phyloP scores from a whole-genome alignment of 345 rosid species.

The Citrus hindsii region DNA sequence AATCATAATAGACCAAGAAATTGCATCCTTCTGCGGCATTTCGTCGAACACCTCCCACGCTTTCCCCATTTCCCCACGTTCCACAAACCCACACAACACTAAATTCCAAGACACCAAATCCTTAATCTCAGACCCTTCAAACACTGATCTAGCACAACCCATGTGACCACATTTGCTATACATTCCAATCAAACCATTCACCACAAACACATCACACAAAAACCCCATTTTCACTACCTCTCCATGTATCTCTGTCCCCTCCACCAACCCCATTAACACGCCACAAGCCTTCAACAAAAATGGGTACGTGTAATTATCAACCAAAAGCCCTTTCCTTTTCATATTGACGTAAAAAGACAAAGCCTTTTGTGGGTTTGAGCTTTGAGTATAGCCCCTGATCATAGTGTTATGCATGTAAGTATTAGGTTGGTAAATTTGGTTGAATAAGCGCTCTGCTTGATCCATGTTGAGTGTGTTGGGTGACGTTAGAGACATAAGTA shows the following conservation, averaged over 20 bases:
- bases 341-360: conserved; percentile 27
- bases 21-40: conserved; percentile 39
- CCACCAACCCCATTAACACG: conserved; percentile 20
- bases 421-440: conserved; percentile 21
- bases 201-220: conserved; percentile 27
- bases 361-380: conserved; percentile 22
- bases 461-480: conserved; percentile 15
- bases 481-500: conserved; percentile 28
- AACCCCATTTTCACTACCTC: conserved; percentile 36
- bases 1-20: conserved; percentile 46
- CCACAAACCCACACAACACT: conserved; percentile 31
- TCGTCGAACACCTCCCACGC: conserved; percentile 39
- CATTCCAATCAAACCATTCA: conserved; percentile 36
- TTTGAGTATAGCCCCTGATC: conserved; percentile 24
- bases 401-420: conserved; percentile 31
- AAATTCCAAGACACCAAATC: conserved; percentile 43
- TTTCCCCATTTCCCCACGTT: conserved; percentile 21
- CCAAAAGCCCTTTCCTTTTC: conserved; percentile 24
- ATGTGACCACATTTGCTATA: conserved; percentile 35
- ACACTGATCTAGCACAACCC: conserved; percentile 25
- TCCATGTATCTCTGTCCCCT: conserved; percentile 32
- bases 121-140: conserved; percentile 34
- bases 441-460: conserved; percentile 27
- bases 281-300: conserved; percentile 39
- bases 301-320: conserved; percentile 36